phyloP scores from a whole-genome alignment of 2,329 filamentous ascomycete genomes.

The Dendrostoma leiphaemia region DNA sequence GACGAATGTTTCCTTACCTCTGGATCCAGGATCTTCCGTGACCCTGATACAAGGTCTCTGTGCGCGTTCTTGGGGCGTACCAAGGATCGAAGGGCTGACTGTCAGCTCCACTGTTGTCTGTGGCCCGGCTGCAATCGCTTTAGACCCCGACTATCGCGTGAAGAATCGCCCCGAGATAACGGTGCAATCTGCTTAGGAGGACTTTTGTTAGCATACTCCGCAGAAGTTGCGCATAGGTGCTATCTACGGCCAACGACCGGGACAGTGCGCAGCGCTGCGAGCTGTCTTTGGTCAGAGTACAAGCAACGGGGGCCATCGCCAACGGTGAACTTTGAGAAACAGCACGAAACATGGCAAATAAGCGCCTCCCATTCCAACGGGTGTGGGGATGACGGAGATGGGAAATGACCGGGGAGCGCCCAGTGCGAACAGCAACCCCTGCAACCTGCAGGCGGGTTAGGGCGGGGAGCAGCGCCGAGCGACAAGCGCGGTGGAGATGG shows the following conservation, averaged over 20 bases:
- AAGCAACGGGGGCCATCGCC: background rate
- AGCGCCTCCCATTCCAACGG: background rate
- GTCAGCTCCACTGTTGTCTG: constrained; percentile 11
- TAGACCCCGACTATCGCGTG: constrained; percentile 14
- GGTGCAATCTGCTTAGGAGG: constrained; percentile 2
- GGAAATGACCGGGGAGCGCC: constrained; percentile 24
- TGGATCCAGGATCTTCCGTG: constrained; percentile 11
- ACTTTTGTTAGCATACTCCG: background rate
- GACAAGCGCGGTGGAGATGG: constrained; percentile 18
- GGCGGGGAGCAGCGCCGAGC: constrained; percentile 19
- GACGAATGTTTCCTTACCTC: constrained; percentile 18
- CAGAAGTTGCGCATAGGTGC: background rate
- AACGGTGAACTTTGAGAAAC: constrained; percentile 13
- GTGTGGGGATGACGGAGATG: constrained; percentile 18
- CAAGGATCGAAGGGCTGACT: constrained; percentile 6
- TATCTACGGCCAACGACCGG: background rate
- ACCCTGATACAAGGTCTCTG: constrained; percentile 9
- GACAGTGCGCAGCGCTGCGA: constrained; percentile 9
- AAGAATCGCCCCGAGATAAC: background rate
- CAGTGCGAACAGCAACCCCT: constrained; percentile 22
- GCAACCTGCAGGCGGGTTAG: constrained; percentile 15
- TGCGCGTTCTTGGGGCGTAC: constrained; percentile 13
- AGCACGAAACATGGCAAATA: constrained; percentile 15
- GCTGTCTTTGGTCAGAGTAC: constrained; percentile 10
- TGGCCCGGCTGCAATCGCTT: constrained; percentile 7